Percentiles rank a stretch among this genome's conserved stretches.
Evolutionary conservation across 768 basidiomycete genomes (phyloP).

Genomic region (Albatrellus ellisii): DNA sequence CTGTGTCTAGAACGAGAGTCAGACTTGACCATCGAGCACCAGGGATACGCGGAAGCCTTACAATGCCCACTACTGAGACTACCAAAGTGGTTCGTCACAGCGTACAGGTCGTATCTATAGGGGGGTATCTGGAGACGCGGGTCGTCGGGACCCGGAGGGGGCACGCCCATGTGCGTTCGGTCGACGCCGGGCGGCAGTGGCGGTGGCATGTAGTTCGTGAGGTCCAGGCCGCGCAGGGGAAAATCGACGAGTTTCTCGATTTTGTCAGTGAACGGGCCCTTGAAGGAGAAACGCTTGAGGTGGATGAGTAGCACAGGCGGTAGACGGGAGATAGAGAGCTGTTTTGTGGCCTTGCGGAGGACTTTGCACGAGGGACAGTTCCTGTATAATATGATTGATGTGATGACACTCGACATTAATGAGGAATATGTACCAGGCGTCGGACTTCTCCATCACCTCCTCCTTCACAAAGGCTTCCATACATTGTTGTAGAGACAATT

Average conservation of each 20-base stretch:
- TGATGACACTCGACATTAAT: neutral
- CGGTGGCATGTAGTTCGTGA: constrained; percentile 78
- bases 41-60: constrained; percentile 27
- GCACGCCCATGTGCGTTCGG: constrained; percentile 24
- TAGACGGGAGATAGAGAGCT: constrained; percentile 79
- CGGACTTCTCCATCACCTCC: constrained; percentile 83
- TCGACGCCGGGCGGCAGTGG: constrained; percentile 55
- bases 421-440: constrained; percentile 64
- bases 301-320: constrained; percentile 90
- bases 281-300: constrained; percentile 83
- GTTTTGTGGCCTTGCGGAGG: constrained; percentile 76
- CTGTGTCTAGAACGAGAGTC: constrained; percentile 54
- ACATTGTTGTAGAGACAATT: constrained; percentile 65
- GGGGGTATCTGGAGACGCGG: constrained; percentile 77
- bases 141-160: constrained; percentile 35
- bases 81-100: constrained; percentile 92
- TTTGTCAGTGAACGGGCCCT: constrained; percentile 91
- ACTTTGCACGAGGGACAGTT: constrained; percentile 91
- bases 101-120: constrained; percentile 89
- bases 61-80: constrained; percentile 93
- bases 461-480: constrained; percentile 83
- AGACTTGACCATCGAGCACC: constrained; percentile 1
- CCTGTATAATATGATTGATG: constrained; percentile 31
- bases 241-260: constrained; percentile 92
- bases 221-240: constrained; percentile 46